A percentile compares a stretch with the other conserved stretches of the same genome.
Conservation (phyloP, 2,329 filamentous ascomycete species). For the Grosmannia penicillata region DNA sequence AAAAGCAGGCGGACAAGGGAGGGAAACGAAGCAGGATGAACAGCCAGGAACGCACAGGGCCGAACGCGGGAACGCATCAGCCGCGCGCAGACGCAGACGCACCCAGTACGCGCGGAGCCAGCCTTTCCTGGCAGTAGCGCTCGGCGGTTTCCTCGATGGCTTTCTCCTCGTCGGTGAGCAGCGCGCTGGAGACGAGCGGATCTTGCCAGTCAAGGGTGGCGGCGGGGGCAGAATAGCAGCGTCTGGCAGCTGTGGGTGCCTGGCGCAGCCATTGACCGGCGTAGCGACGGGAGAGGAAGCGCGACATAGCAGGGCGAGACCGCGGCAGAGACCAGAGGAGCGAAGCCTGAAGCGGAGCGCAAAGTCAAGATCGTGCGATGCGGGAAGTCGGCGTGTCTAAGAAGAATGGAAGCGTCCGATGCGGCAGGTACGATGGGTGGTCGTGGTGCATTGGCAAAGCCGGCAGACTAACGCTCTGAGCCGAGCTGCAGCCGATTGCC, state of each 20-base stretch:
- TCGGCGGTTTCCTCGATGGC: conserved; percentile 85
- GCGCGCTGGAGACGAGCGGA: conserved; percentile 56
- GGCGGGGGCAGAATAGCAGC: conserved; percentile 6
- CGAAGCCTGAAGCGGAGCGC: background rate
- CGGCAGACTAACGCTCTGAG: background rate
- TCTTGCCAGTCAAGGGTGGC: conserved; percentile 80
- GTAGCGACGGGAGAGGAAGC: conserved; percentile 6
- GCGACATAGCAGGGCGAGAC: conserved; percentile 7
- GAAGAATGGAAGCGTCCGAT: background rate
- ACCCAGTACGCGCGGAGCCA: conserved; percentile 80
- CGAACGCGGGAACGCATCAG: no score
- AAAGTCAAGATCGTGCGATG: background rate
- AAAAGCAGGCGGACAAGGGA: background rate
- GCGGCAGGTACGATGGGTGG: background rate
- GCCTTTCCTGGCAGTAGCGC: conserved; percentile 80
- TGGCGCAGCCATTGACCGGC: conserved; percentile 8
- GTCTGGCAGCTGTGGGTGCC: conserved; percentile 1
- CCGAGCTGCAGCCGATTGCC: conserved; percentile 2
- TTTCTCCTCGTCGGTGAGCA: conserved; percentile 80
- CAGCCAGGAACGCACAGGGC: background rate
- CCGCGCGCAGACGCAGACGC: conserved; percentile 21
- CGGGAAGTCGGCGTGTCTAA: no score
- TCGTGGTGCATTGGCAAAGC: background rate
- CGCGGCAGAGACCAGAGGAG: background rate
- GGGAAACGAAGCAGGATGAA: conserved; percentile 2